phyloP scores from a whole-genome alignment of 257 asterid species.

The Salvia splendens region DNA sequence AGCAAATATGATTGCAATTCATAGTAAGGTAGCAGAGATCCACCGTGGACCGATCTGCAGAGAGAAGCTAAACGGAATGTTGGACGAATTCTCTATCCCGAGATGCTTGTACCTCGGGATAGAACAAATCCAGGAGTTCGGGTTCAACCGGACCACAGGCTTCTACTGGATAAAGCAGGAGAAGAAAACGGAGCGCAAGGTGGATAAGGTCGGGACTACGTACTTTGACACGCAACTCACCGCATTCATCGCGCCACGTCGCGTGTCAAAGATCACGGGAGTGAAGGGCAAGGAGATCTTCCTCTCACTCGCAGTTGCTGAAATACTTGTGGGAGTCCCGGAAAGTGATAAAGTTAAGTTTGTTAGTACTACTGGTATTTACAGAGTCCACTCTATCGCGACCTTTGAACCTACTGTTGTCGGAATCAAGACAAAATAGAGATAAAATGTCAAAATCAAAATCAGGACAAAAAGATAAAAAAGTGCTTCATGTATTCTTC shows the following conservation, averaged over 20 bases:
- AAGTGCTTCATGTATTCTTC: too few species aligned
- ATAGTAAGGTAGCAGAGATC: slow-evolving; percentile 18
- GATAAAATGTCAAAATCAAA: too few species aligned
- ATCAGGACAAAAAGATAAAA: too few species aligned
- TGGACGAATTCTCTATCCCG: slow-evolving; percentile 26
- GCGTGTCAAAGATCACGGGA: slow-evolving; percentile 14
- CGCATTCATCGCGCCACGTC: neutral
- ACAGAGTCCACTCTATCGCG: slow-evolving; percentile 17
- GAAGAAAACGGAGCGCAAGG: neutral
- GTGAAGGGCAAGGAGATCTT: slow-evolving; percentile 25
- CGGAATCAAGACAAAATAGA: neutral
- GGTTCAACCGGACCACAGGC: slow-evolving; percentile 15
- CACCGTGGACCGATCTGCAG: slow-evolving; percentile 22
- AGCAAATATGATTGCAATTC: neutral
- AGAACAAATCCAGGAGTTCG: slow-evolving; percentile 9
- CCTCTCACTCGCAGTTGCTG: neutral
- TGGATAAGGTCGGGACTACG: slow-evolving; percentile 1
- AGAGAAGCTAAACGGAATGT: slow-evolving; percentile 3
- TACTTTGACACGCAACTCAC: neutral
- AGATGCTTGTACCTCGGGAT: neutral
- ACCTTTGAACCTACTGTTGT: neutral
- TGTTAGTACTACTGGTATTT: neutral
- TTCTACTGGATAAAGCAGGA: slow-evolving; percentile 23
- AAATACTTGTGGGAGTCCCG: slow-evolving; percentile 17
- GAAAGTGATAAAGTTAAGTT: slow-evolving; percentile 7